Conservation (phyloP, 2,329 filamentous ascomycete genomes). For the Cladosporium austrohemisphaericum region DNA sequence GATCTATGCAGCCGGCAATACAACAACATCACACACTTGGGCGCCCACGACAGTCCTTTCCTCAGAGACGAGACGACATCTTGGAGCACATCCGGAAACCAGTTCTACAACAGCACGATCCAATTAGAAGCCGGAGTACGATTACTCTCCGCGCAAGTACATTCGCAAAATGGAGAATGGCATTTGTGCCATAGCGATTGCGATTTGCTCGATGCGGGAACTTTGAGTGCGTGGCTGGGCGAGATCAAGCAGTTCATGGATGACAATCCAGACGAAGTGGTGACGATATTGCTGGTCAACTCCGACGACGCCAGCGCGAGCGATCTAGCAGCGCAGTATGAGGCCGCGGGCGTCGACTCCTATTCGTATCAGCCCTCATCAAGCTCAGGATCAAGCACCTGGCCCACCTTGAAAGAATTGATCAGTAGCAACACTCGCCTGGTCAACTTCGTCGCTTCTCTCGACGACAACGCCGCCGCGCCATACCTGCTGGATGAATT, state of each 20-base stretch:
- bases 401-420: slow-evolving; percentile 43
- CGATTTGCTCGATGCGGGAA: slow-evolving; percentile 49
- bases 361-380: slow-evolving; percentile 38
- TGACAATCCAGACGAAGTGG: slow-evolving; percentile 25
- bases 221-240: slow-evolving; percentile 53
- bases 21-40: slow-evolving; percentile 59
- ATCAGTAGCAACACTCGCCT: slow-evolving; percentile 41
- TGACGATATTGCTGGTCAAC: slow-evolving; percentile 29
- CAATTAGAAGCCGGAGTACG: slow-evolving; percentile 62
- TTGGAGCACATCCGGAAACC: slow-evolving; percentile 40
- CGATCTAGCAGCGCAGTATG: slow-evolving; percentile 45
- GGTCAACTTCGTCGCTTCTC: slow-evolving; percentile 36
- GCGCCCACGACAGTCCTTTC: slow-evolving; percentile 64
- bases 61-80: slow-evolving; percentile 1
- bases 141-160: slow-evolving; percentile 63
- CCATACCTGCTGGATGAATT: slow-evolving; percentile 38
- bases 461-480: slow-evolving; percentile 38
- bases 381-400: slow-evolving; percentile 33
- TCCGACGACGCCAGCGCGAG: slow-evolving; percentile 9
- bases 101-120: slow-evolving; percentile 54
- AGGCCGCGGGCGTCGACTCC: slow-evolving; percentile 49
- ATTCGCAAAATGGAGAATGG: slow-evolving; percentile 37
- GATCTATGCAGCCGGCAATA: slow-evolving; percentile 56
- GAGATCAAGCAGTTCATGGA: slow-evolving; percentile 60
- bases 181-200: slow-evolving; percentile 63